Evolutionary conservation across 805 yeast genomes (phyloP), one percentile per base, ranked within the genome.

Genomic region (Helenozyma rhizophorensis): DNA sequence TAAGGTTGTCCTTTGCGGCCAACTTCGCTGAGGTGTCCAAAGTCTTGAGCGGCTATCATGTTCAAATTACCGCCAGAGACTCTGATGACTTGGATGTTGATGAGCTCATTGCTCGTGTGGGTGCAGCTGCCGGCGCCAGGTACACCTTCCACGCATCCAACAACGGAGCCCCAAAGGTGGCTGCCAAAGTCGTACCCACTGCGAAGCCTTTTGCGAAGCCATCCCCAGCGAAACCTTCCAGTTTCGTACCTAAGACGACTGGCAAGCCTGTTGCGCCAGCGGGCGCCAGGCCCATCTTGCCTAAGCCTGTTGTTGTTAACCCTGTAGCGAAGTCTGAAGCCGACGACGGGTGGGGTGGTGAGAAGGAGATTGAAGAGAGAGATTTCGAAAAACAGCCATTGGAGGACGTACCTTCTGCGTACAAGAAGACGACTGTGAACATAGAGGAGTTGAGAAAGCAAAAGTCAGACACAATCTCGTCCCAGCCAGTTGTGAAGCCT

Each of bases 51-150:
- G 95, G 95, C 28, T 93, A 90, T 62, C 98, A 93, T 56, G 89
- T 93, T 34, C 97, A 93, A 61, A 80, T 93, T 45, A 88, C 96
- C 30, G 97, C 97, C n/a, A 79, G 97, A 62, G 95, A 86, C 53
- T 68, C 75, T 26, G 96, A 88, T 52, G 98, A 93, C 58, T 71
- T 94, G 55, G 84, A 86, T 48, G 83, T 83, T 27, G 71, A 71
- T 16, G 94, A 83, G 39, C 74, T 93, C 37, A 58, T 87, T 46
- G 70, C 76, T 27, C 80, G 86, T 43, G 79, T 93, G 30, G 79
- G 85, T 43, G 83, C 86, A 45, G 96, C 97, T 21, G 84, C 97
- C 2, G 98, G 98, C 50, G 96, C 98, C 12, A 80, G 95, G 53
- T 93, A 93, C 63, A 42, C 53, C 25, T 23, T 30, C 38, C 28